These are phyloP conservation scores for Naganishia randhawae DNA, from an alignment of 768 basidiomycete genomes.

Conservation along the genomic window DNA sequence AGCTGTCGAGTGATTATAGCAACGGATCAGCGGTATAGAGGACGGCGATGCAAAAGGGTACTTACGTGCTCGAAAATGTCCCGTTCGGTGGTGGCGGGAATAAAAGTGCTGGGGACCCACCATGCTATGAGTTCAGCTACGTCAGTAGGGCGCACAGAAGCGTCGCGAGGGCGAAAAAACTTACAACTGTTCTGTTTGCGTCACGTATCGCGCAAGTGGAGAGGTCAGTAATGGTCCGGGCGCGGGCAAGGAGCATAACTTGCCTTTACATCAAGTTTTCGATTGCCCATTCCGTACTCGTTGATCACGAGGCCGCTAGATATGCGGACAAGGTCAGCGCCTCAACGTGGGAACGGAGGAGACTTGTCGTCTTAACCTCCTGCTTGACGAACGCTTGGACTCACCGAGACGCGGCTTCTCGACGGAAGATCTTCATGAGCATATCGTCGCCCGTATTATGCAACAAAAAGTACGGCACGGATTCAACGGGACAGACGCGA, in stretches of 20 bases:
- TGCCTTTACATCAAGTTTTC: slow-evolving; percentile 24
- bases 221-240: neutral
- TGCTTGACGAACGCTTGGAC: neutral
- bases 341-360: neutral
- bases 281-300: slow-evolving; percentile 45
- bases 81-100: slow-evolving; percentile 39
- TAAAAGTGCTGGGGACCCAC: slow-evolving; percentile 37
- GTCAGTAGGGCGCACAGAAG: neutral
- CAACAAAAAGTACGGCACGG: slow-evolving; percentile 43
- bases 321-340: neutral
- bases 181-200: slow-evolving; percentile 10
- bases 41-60: neutral
- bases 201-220: neutral
- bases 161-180: neutral
- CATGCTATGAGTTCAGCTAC: slow-evolving; percentile 22
- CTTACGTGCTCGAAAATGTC: slow-evolving; percentile 45
- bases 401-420: slow-evolving; percentile 33
- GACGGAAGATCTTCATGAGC: slow-evolving; percentile 43
- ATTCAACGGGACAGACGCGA: slow-evolving; percentile 39
- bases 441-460: slow-evolving; percentile 47
- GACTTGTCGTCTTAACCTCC: neutral
- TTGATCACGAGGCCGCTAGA: slow-evolving; percentile 40
- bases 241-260: neutral
- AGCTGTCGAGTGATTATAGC: slow-evolving; percentile 30
- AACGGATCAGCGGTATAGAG: neutral